Evolutionary conservation across 768 basidiomycete species (phyloP), one percentile per base, ranked within the genome.

Genomic region (Podaxis mareebaensis): DNA sequence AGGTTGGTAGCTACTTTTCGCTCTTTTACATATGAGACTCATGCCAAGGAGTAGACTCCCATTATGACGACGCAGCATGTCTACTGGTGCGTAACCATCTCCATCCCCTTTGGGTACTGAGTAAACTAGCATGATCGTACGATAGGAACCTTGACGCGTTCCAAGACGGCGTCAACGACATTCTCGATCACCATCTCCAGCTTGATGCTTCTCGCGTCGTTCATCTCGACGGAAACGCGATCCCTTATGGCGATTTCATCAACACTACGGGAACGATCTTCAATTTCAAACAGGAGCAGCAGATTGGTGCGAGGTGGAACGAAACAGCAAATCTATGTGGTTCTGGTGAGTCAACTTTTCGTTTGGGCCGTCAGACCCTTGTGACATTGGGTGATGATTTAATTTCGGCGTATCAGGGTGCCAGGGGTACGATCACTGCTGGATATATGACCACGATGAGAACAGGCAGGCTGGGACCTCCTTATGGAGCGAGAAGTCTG

Each of bases 11-110:
- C 4, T 44, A 46, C 6, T 24, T 15, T 33, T 11, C 8, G 20
- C 13, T 4, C 38, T 5, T 39, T 28, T 10, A 33, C n/a, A 8
- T 26, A 12, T n/a, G 4, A 36, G 6, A 51, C 28, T 44, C 11
- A 49, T 20, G 36, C 10, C n/a, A 15, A 3, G 17, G 39, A n/a
- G 24, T 59, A 78, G 78, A 85, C 85, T 2, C 84, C 84, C 0
- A 83, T 85, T 58, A 83, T 85, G 84, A 69, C 84, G 30, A 84
- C 83, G 0, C 82, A 82, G 61, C 84, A 85, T 65, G 75, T 81
- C 36, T 86, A 85, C 68, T 83, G 81, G 83, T 81, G 48, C 17
- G 71, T 48, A 8, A 46, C 11, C 52, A 3, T 56, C 44, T 13
- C 36, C 4, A 20, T n/a, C 17, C 39, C 44, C 4, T 10, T 61